Evolutionary conservation across 1,139 yeast genomes (phyloP), one percentile per base, ranked within the genome.

Genomic region (Debaryomycetaceae sp.): DNA sequence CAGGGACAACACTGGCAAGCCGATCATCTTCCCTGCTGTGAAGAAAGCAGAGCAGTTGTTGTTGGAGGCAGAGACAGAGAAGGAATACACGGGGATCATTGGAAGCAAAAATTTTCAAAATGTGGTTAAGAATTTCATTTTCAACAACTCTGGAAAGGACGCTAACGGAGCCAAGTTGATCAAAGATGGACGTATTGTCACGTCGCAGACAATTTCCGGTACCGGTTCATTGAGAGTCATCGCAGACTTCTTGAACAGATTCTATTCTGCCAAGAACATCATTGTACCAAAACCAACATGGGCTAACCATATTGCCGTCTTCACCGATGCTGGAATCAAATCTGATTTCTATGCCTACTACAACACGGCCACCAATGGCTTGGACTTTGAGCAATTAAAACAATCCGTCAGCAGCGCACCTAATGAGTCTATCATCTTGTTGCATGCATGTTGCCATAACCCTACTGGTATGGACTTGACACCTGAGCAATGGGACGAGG

Each of bases 391-490:
- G 22, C 76, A 75, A 43, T 70, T 84, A 73, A 68, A 70, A 53
- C 48, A 58, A 42, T 69, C 77, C 34, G 60, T 75, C 44, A 48
- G 62, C 33, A 52, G 61, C 24, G 78, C 79, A 40, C 75, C 71
- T 24, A 65, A 72, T 17, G 84, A 80, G 29, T 75, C 86, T 14
- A 78, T 87, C 49, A 83, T 91, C 34, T 76, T 91, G 49, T 75
- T 93, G 51, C 99, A 93, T 65, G 93, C 97, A 20, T 90, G 98
- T 66, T 97, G 98, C 49, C 99, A 93, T 71, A 93, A 93, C 70
- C 99, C 99, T 50, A 93, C 99, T 33, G 99, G 98, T 53, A 83
- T 91, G 65, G 99, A 93, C 69, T 96, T 96, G 55, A 83, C 88
- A 27, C 70, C 75, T 45, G 95, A 83, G 52, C 91, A 93, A 68